phyloP scores from a whole-genome alignment of 1,139 yeast genomes.

The Taphrina betulina region DNA sequence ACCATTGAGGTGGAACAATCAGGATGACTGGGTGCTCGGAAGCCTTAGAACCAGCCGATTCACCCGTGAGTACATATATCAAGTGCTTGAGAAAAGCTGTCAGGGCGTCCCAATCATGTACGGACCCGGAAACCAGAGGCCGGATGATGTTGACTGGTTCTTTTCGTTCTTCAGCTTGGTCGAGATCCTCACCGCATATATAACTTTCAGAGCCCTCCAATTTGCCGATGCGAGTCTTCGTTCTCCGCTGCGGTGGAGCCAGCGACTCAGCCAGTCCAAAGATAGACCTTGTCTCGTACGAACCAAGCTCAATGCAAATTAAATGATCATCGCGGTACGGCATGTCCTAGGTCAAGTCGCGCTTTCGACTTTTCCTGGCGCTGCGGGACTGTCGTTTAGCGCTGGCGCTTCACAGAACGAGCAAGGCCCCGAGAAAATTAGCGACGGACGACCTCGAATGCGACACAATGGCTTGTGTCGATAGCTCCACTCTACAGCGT shows the following conservation, averaged over 20 bases:
- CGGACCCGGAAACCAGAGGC: slow-evolving; percentile 32
- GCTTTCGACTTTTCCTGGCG: no score
- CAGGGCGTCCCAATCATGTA: slow-evolving; percentile 35
- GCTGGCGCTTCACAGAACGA: no score
- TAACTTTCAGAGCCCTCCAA: slow-evolving; percentile 3
- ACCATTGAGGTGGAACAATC: slow-evolving; percentile 35
- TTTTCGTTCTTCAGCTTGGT: neutral
- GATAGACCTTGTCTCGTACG: slow-evolving; percentile 33
- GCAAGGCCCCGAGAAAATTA: no score
- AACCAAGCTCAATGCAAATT: slow-evolving; percentile 36
- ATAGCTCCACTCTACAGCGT: no score
- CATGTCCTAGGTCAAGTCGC: neutral
- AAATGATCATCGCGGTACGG: slow-evolving; percentile 29
- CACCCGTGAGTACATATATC: slow-evolving; percentile 10
- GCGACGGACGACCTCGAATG: no score
- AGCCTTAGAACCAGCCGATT: slow-evolving; percentile 8
- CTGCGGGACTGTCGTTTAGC: no score
- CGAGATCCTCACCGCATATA: slow-evolving; percentile 14
- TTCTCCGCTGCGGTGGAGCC: slow-evolving; percentile 32
- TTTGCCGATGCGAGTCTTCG: slow-evolving; percentile 7
- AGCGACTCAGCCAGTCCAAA: slow-evolving; percentile 35
- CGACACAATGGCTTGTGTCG: no score
- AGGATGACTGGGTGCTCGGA: slow-evolving; percentile 34
- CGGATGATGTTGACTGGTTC: slow-evolving; percentile 11
- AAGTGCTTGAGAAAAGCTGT: slow-evolving; percentile 40